phyloP scores from a whole-genome alignment of 306 rosid species.

The Quercus agrifolia region DNA sequence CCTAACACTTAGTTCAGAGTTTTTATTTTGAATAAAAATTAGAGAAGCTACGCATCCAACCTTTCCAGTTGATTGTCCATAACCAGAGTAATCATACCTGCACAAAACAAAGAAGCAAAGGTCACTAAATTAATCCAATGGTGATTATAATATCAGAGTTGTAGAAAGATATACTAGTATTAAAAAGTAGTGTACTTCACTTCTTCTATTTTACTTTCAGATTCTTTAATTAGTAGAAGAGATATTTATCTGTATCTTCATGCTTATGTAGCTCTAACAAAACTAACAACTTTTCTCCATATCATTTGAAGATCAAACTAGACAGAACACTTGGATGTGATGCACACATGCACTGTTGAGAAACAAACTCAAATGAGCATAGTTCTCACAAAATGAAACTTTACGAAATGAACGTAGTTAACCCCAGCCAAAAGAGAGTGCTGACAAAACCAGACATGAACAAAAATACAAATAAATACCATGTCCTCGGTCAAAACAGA shows the following conservation, averaged over 20 bases:
- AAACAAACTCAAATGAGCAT: no score
- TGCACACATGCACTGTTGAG: no score
- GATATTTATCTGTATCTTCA: neutral
- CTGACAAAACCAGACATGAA: no score
- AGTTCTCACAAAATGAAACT: no score
- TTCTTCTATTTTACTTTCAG: neutral
- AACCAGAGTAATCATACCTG: slow-evolving; percentile 97
- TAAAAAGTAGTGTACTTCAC: neutral
- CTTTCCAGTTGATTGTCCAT: slow-evolving; percentile 98
- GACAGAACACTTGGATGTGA: no score
- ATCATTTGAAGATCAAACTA: neutral
- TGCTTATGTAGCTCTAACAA: neutral
- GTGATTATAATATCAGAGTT: neutral
- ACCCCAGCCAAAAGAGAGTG: no score
- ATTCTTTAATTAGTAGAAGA: neutral
- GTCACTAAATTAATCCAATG: slow-evolving; percentile 6
- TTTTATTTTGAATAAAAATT: neutral
- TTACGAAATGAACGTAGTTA: no score
- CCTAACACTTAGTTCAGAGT: no score
- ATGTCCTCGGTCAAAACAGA: no score
- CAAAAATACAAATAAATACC: no score
- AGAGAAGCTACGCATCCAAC: slow-evolving; percentile 38
- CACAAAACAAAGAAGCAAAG: slow-evolving; percentile 21
- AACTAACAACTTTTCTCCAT: neutral
- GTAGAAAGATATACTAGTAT: neutral